A percentile compares a stretch with the other conserved stretches of the same genome.
These are phyloP conservation scores for Guillardia theta DNA, from an alignment of 78 protist species.

Conservation along the genomic window DNA sequence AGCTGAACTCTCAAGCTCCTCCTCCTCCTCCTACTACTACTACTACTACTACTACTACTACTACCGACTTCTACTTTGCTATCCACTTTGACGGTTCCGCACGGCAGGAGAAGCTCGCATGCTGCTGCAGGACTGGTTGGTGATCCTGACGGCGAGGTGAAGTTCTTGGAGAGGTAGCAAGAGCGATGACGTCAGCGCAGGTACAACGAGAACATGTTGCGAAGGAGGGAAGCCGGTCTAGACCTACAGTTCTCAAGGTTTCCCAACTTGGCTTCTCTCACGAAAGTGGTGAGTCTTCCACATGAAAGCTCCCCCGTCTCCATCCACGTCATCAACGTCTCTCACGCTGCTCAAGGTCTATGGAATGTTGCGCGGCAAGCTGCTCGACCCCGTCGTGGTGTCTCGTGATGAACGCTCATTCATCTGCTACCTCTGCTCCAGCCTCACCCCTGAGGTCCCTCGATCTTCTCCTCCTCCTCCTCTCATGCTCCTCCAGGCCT, in stretches of 20 bases:
- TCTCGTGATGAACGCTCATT: neutral
- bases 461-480: too few species aligned
- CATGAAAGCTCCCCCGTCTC: neutral
- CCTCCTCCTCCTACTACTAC: neutral
- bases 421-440: neutral
- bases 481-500: too few species aligned
- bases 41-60: neutral
- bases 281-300: too few species aligned
- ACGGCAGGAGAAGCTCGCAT: neutral
- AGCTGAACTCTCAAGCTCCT: neutral
- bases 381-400: constrained; percentile 13
- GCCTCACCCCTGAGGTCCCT: neutral
- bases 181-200: too few species aligned
- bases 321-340: neutral
- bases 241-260: neutral
- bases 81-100: neutral
- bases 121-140: constrained; percentile 25
- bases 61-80: neutral
- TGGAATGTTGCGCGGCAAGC: constrained; percentile 15
- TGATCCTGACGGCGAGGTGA: neutral
- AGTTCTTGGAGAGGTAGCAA: too few species aligned
- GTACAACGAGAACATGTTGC: neutral
- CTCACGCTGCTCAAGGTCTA: neutral
- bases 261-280: too few species aligned
- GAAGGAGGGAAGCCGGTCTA: neutral